These are phyloP conservation scores for Solanum hybrid DNA, from an alignment of 305 asterid species.

Conservation along the genomic window DNA sequence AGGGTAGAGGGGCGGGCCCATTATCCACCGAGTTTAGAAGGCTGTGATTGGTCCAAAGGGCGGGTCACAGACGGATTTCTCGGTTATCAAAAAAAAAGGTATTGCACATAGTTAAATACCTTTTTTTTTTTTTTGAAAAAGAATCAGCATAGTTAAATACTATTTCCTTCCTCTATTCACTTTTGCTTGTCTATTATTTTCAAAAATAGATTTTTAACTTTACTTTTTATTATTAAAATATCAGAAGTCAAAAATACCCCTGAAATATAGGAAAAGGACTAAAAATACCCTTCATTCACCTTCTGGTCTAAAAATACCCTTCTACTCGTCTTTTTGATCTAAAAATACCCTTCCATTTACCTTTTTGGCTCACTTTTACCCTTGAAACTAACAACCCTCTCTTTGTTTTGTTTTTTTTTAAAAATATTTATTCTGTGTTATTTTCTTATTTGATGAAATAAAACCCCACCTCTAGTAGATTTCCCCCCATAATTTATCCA, in stretches of 20 bases:
- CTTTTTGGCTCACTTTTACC: background rate
- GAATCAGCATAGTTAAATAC: background rate
- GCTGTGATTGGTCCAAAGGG: too few relatives aligned
- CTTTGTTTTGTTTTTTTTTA: background rate
- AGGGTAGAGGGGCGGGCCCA: too few relatives aligned
- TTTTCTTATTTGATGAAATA: background rate
- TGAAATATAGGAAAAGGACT: background rate
- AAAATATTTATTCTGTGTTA: background rate
- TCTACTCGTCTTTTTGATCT: background rate
- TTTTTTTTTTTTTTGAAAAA: background rate
- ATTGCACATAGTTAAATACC: background rate
- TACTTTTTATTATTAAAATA: background rate
- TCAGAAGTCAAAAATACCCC: background rate
- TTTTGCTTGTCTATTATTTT: background rate
- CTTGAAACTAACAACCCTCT: background rate
- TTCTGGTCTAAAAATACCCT: background rate
- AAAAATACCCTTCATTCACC: background rate
- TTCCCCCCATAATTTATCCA: too few relatives aligned
- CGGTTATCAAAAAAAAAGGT: too few relatives aligned
- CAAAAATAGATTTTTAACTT: background rate
- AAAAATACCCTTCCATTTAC: background rate
- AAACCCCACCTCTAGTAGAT: background rate
- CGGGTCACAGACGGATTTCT: too few relatives aligned
- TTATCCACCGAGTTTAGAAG: too few relatives aligned
- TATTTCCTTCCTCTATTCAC: background rate